These are phyloP conservation scores for Ceratocystis ficicola DNA, from an alignment of 2,329 filamentous ascomycete genomes.

Conservation along the genomic window DNA sequence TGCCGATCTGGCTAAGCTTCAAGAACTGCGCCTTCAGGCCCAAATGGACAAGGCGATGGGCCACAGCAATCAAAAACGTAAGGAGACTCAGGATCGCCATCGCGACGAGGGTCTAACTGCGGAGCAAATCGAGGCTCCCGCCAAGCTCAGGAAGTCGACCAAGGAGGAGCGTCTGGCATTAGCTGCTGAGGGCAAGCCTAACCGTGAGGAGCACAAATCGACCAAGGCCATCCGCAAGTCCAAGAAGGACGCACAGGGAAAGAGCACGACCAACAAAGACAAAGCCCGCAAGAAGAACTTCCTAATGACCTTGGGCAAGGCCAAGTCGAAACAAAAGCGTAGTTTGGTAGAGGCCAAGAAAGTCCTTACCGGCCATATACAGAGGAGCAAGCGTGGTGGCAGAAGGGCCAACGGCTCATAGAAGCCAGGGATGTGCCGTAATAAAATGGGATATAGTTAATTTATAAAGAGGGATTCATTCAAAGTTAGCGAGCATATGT, in stretches of 20 bases:
- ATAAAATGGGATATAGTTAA: not conserved
- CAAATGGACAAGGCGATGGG: conserved; percentile 54
- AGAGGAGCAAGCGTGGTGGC: conserved; percentile 73
- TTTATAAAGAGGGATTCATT: not conserved
- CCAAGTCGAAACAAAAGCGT: conserved; percentile 87
- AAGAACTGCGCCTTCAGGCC: conserved; percentile 68
- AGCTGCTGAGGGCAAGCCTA: conserved; percentile 70
- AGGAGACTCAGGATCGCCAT: conserved; percentile 48
- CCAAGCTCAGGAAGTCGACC: conserved; percentile 67
- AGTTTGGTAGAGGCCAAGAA: conserved; percentile 77
- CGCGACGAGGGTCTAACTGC: conserved; percentile 82
- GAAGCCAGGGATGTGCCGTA: not conserved
- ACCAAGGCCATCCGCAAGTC: conserved; percentile 73
- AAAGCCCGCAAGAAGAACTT: conserved; percentile 98
- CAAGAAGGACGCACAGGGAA: conserved; percentile 78
- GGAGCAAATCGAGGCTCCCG: conserved; percentile 79
- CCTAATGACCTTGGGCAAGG: conserved; percentile 94
- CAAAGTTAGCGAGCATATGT: too few relatives aligned
- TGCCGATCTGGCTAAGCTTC: conserved; percentile 87
- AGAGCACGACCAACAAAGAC: conserved; percentile 95
- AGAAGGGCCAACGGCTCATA: conserved; percentile 55
- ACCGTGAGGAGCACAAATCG: conserved; percentile 68
- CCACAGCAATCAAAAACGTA: conserved; percentile 34
- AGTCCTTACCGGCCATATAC: conserved; percentile 67
- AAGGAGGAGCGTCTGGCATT: conserved; percentile 81